Conservation (phyloP, 371 early-diverging fungal species). For the Chytridiales sp. region DNA sequence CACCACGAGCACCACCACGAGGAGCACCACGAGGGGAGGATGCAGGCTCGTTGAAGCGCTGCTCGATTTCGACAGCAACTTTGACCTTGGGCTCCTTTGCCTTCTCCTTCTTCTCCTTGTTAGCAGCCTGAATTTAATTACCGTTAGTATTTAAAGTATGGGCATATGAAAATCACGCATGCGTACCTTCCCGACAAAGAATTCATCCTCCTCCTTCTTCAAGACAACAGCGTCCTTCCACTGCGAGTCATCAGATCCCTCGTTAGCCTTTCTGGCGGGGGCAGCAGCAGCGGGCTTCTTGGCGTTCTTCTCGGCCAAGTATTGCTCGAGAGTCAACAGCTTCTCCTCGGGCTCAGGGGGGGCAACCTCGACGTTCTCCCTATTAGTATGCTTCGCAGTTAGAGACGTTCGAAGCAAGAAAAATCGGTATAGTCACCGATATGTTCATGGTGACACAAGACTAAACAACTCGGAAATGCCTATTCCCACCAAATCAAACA, state of each 20-base stretch:
- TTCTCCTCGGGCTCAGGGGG: constrained; percentile 66
- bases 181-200: constrained; percentile 62
- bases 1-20: constrained; percentile 39
- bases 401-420: background rate
- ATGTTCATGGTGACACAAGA: too few relatives aligned
- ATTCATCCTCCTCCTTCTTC: constrained; percentile 65
- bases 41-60: constrained; percentile 49
- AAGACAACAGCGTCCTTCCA: constrained; percentile 76
- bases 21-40: constrained; percentile 30
- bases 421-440: too few relatives aligned
- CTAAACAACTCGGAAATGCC: too few relatives aligned
- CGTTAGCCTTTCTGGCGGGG: constrained; percentile 73
- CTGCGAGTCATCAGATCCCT: constrained; percentile 72
- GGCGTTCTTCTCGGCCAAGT: constrained; percentile 68
- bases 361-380: constrained; percentile 33
- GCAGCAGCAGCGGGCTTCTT: constrained; percentile 47
- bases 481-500: constrained; percentile 1
- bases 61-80: constrained; percentile 60
- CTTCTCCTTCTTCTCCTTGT: constrained; percentile 33
- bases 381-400: constrained; percentile 23
- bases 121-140: background rate
- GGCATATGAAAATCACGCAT: background rate
- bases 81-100: constrained; percentile 46
- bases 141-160: background rate
- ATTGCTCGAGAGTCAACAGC: constrained; percentile 78